Evolutionary conservation across 2,329 filamentous ascomycete species (phyloP), one percentile per base, ranked within the genome.

Genomic region (Lasiodiplodia theobromae): DNA sequence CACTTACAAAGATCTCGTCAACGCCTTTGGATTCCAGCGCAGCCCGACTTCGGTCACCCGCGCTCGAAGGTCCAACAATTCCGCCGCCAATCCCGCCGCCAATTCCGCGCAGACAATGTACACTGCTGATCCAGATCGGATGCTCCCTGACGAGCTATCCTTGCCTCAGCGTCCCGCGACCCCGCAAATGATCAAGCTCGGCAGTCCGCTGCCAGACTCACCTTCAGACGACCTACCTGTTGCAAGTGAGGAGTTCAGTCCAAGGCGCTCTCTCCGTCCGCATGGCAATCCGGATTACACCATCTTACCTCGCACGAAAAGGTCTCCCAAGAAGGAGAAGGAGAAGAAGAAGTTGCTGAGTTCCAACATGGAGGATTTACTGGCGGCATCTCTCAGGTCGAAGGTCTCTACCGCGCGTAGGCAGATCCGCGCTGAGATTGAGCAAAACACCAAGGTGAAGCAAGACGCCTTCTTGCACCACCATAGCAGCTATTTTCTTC

Each of bases 401-500:
- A 37, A 38, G 44, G 80, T 77, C 68, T 72, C 80, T 38, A 82
- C 82, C 2, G 77, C 80, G n/a, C 80, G 82, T 2, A 74, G 70
- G 21, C 75, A 77, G 10, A 75, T 84, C 12, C 79, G 82, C 31
- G 75, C 79, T 4, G 81, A 81, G 6, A 84, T 84, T 60, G 77
- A 77, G 1, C 73, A 74, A 16, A 72, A 77, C 69, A 82, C 82
- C 5, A 83, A 81, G 71, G 77, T 75, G 1, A 84, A 81, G 71
- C 79, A 81, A 2, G 79, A 83, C 72, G 79, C 79, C 7, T 86
- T 84, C 71, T 74, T 85, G 6, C 71, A 84, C 4, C 77, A 78
- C 18, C 76, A 85, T 71, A 80, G 82, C 69, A 77, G 83, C 21
- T 77, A 78, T 56, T 85, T 86, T 71, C 71, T 82, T n/a, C 82